Base-by-base conservation (phyloP, 257 asterid species). In the Misopates orontium region DNA sequence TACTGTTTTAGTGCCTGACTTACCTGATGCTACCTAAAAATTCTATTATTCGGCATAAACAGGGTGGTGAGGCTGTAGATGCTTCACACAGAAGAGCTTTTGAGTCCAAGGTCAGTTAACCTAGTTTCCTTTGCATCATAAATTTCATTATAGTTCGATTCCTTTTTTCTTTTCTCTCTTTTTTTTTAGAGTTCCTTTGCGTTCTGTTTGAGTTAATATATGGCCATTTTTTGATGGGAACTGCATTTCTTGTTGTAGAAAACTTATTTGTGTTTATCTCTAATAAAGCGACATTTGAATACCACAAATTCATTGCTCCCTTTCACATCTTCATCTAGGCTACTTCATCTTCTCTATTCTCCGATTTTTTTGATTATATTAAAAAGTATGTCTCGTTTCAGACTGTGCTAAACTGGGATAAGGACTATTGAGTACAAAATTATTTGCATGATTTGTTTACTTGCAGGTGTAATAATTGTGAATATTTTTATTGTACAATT, bases 21-120 rank as follows among this genome's bases (percentile, higher is more conserved):
- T 80, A 24, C 54, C 60, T 21, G 53, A 55, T 41, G 10, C 56
- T 56, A 31, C 49, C 55, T 64, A 67, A 66, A 53, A 55, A 8
- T 19, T 28, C 20, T 51, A 64, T 55, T 51, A 19, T 31, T 23
- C 71, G 71, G 47, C 32, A 53, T n/a, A 60, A 51, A 51, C 78
- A 89, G 90, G 88, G 73, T 56, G 88, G 70, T 16, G 79, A 84
- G 72, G 64, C 39, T 13, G 60, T 36, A 54, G 73, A 73, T 57
- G 62, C 80, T 53, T 21, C 81, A 18, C 83, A 25, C 68, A 21
- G 70, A 66, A 56, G 82, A 64, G 69, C 56, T 73, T 24, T 36
- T 65, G 65, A 67, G 56, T 73, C 75, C 78, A 68, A 62, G 80
- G 95, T 88, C 71, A 82, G 87, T 47, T 19, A 36, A 62, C 21